Percentiles rank a stretch among this genome's conserved stretches.
Conservation (phyloP, 129 eudicot genomes). For the Chrysanthemum seticuspe region DNA sequence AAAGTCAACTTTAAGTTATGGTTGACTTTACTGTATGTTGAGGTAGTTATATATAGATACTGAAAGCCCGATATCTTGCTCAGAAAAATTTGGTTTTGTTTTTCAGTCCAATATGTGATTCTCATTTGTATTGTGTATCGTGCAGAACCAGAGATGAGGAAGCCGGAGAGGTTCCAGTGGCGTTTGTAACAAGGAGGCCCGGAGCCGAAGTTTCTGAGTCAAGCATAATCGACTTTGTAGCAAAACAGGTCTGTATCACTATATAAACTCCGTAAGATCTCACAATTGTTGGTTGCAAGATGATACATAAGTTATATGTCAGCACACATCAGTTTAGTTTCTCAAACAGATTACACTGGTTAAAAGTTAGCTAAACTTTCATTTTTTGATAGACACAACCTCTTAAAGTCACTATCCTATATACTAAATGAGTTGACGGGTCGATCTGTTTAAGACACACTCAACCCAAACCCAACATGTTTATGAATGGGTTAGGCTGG, state of each 20-base stretch:
- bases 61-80: not conserved
- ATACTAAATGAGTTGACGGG: too few species aligned
- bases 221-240: slow-evolving; percentile 61
- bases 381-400: too few species aligned
- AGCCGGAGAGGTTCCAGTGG: slow-evolving; percentile 94
- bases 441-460: too few species aligned
- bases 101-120: not conserved
- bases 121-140: not conserved
- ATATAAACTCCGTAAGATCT: not conserved
- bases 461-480: too few species aligned
- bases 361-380: too few species aligned
- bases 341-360: too few species aligned
- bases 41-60: not conserved
- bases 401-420: too few species aligned
- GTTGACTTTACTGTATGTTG: slow-evolving; percentile 4
- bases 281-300: not conserved
- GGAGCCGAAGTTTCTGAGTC: slow-evolving; percentile 50
- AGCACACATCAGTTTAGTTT: not conserved
- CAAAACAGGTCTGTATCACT: slow-evolving; percentile 57
- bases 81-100: not conserved
- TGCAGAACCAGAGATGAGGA: slow-evolving; percentile 65
- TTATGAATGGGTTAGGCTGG: too few species aligned
- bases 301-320: not conserved
- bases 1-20: slow-evolving; percentile 8
- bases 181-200: slow-evolving; percentile 58